Conservation (phyloP, 75 land plant species). For the Selaginella moellendorffii region DNA sequence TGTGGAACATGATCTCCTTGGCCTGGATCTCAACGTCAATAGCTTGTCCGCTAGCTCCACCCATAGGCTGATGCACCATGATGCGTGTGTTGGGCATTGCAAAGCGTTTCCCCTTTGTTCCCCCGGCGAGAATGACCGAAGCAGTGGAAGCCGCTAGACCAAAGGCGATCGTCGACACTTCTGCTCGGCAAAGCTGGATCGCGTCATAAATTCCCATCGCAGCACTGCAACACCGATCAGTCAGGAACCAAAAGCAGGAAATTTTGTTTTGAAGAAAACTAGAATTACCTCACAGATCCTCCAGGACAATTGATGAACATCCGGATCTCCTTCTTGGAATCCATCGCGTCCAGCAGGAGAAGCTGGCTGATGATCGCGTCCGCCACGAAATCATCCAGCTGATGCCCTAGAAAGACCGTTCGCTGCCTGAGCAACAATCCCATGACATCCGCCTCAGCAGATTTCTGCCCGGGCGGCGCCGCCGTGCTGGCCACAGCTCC, state of each 20-base stretch:
- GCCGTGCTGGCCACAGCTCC: slow-evolving; percentile 6
- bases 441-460: slow-evolving; percentile 73
- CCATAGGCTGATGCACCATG: slow-evolving; percentile 90
- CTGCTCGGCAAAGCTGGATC: slow-evolving; percentile 75
- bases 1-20: slow-evolving; percentile 62
- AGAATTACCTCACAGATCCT: slow-evolving; percentile 66
- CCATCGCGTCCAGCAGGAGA: slow-evolving; percentile 69
- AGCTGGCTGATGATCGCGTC: slow-evolving; percentile 87
- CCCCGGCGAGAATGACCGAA: slow-evolving; percentile 75
- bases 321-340: slow-evolving; percentile 57
- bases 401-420: slow-evolving; percentile 62
- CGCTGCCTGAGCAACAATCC: slow-evolving; percentile 63
- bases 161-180: slow-evolving; percentile 76
- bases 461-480: slow-evolving; percentile 28
- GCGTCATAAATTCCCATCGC: slow-evolving; percentile 92
- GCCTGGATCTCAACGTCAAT: slow-evolving; percentile 89
- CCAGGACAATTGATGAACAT: slow-evolving; percentile 82
- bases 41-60: slow-evolving; percentile 84
- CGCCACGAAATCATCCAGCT: slow-evolving; percentile 69
- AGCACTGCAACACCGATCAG: slow-evolving; percentile 39
- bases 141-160: slow-evolving; percentile 85
- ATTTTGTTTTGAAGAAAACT: too few relatives aligned
- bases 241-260: too few relatives aligned
- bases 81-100: slow-evolving; percentile 95
- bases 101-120: slow-evolving; percentile 73